Conservation (phyloP, 805 yeast genomes). For the Metschnikowia henanensis region DNA sequence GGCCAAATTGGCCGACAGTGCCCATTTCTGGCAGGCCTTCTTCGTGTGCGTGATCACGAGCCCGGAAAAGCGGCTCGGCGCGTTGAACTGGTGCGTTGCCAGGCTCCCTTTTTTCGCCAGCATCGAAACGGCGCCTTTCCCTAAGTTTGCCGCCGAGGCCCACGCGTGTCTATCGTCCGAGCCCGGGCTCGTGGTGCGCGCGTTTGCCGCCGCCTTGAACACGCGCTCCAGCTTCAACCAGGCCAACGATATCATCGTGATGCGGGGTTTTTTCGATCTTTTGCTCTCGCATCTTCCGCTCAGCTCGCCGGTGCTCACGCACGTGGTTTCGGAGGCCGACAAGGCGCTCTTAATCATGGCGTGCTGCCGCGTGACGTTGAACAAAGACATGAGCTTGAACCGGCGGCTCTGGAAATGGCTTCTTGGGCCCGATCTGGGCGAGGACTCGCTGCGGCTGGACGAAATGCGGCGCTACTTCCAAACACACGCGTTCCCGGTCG, state of each 20-base stretch:
- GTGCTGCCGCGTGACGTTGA: conserved; percentile 67
- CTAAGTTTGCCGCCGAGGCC: conserved; percentile 29
- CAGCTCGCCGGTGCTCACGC: conserved; percentile 54
- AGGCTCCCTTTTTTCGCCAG: conserved; percentile 61
- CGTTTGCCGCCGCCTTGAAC: conserved; percentile 67
- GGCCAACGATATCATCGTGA: conserved; percentile 61
- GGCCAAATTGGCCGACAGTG: conserved; percentile 56
- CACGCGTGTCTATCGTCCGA: conserved; percentile 68
- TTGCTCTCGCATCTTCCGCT: conserved; percentile 67
- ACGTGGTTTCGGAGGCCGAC: conserved; percentile 51
- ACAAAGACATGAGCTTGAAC: conserved; percentile 91
- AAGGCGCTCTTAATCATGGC: conserved; percentile 56
- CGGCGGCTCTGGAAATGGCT: conserved; percentile 94
- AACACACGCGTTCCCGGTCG: conserved; percentile 49
- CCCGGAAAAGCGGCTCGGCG: conserved; percentile 81
- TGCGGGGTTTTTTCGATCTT: conserved; percentile 87
- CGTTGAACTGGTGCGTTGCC: conserved; percentile 69
- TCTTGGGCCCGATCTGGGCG: conserved; percentile 65
- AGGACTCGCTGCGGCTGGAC: conserved; percentile 3
- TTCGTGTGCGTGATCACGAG: conserved; percentile 75
- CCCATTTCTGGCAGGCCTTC: conserved; percentile 84
- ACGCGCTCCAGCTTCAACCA: conserved; percentile 32
- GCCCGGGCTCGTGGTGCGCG: conserved; percentile 74
- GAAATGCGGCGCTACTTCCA: conserved; percentile 51
- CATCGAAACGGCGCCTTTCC: conserved; percentile 21